Evolutionary conservation across 306 rosid species (phyloP).

Genomic region (Castanea sativa): DNA sequence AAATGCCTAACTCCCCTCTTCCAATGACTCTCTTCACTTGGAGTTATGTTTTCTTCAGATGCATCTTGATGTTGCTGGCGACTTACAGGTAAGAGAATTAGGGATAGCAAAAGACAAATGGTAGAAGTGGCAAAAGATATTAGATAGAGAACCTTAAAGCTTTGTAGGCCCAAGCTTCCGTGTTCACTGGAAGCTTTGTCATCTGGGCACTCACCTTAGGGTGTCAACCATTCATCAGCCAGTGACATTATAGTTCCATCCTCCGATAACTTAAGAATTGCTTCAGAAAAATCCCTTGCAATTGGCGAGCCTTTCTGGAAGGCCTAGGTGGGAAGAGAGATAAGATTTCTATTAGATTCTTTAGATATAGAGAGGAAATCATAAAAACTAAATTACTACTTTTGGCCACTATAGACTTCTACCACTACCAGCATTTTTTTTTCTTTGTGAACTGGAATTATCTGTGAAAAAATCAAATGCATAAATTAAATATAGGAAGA

Average conservation of each 20-base stretch:
- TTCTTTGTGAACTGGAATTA: no score
- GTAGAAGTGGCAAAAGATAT: slow-evolving; percentile 45
- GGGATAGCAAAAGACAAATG: slow-evolving; percentile 22
- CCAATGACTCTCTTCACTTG: slow-evolving; percentile 5
- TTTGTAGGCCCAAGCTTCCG: slow-evolving; percentile 31
- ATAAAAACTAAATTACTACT: no score
- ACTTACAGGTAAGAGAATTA: neutral
- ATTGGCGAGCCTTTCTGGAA: slow-evolving; percentile 61
- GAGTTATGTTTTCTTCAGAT: neutral
- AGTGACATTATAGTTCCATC: slow-evolving; percentile 33
- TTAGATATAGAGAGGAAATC: no score
- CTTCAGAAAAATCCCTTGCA: slow-evolving; percentile 53
- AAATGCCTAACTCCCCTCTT: slow-evolving; percentile 3
- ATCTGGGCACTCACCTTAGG: slow-evolving; percentile 29
- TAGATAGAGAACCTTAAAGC: slow-evolving; percentile 48
- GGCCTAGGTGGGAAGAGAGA: slow-evolving; percentile 36
- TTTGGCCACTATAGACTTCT: no score
- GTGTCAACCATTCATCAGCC: slow-evolving; percentile 36
- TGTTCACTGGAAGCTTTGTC: slow-evolving; percentile 22
- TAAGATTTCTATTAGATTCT: neutral
- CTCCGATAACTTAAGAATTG: slow-evolving; percentile 44
- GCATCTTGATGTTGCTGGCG: slow-evolving; percentile 5
- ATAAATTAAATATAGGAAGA: no score
- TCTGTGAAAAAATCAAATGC: no score
- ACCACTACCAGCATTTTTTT: no score